Base-by-base conservation (phyloP, 495 filamentous ascomycete genomes). In the Aspergillus funiculosus region DNA sequence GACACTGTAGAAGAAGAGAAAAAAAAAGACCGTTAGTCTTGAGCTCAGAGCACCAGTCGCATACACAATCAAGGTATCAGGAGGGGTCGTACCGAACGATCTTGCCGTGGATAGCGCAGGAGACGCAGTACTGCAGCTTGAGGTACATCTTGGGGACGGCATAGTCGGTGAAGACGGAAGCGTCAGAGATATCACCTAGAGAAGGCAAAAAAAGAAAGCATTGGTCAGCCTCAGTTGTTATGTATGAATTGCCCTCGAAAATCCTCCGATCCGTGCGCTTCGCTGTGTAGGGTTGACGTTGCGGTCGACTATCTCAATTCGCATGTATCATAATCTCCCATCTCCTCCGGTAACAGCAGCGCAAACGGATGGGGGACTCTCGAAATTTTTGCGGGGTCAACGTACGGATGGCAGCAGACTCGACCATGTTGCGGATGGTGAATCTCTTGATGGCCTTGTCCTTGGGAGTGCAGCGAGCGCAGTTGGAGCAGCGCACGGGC, bases 361-460 rank as follows among this genome's bases (percentile, higher is more conserved):
- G 56, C 43, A 43, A 34, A 44, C 30, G 46, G 27, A 51, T 37
- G 40, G 26, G 26, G 26, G 34, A 43, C 37, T 44, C 20, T 46
- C 41, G 34, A 39, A n/a, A n/a, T n/a, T n/a, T n/a, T 34, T 47
- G 22, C 34, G 45, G 45, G 46, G 46, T 49, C 46, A 62, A 89
- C 90, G 71, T 89, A 98, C 94, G 92, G 72, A 99, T 96, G 67
- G 92, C 92, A 57, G 92, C 92, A 51, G 89, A 94, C 77, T 99
- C 92, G 56, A 99, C 92, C 94, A 98, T 98, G 83, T 98, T 98
- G 71, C 92, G 84, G 82, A 99, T 97, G 71, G 92, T 99, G 81
- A 99, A 99, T 74, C 92, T 81, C 89, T 99, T 99, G 80, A 99
- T 97, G 60, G 92, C 94, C 84, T 99, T 99, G 68, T 99, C 92